These are phyloP conservation scores for Plantago major DNA, from an alignment of 257 asterid species.

Conservation along the genomic window DNA sequence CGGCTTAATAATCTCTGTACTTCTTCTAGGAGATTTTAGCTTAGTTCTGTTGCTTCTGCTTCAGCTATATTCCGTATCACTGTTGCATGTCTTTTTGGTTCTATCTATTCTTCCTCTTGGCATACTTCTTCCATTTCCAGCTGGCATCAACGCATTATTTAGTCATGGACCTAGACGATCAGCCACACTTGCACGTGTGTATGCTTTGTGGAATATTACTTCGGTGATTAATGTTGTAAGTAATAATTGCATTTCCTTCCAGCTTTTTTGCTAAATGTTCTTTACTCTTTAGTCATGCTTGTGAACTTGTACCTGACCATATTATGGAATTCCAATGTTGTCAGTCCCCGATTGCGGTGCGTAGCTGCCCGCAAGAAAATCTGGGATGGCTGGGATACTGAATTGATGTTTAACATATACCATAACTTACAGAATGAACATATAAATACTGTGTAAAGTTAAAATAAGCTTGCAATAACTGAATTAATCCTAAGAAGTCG, in stretches of 20 bases:
- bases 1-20: constrained; percentile 69
- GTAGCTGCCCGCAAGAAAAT: no score
- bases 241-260: constrained; percentile 15
- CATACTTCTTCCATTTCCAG: constrained; percentile 82
- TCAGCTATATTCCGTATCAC: constrained; percentile 72
- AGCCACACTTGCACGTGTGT: constrained; percentile 79
- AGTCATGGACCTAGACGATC: constrained; percentile 84
- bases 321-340: no score
- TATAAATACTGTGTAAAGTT: no score
- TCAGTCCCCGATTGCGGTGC: no score
- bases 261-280: constrained; percentile 2
- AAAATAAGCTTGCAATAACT: no score
- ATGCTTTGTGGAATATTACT: constrained; percentile 78
- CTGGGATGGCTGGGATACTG: no score
- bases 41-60: constrained; percentile 79
- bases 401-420: no score
- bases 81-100: constrained; percentile 54
- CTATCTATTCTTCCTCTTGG: constrained; percentile 77
- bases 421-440: no score
- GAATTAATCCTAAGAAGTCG: no score
- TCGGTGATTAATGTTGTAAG: constrained; percentile 81
- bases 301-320: no score
- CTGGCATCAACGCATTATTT: constrained; percentile 80
- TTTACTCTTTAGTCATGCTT: background rate
- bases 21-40: constrained; percentile 87